phyloP scores from a whole-genome alignment of 345 rosid species.

The Eucalyptus regnans region DNA sequence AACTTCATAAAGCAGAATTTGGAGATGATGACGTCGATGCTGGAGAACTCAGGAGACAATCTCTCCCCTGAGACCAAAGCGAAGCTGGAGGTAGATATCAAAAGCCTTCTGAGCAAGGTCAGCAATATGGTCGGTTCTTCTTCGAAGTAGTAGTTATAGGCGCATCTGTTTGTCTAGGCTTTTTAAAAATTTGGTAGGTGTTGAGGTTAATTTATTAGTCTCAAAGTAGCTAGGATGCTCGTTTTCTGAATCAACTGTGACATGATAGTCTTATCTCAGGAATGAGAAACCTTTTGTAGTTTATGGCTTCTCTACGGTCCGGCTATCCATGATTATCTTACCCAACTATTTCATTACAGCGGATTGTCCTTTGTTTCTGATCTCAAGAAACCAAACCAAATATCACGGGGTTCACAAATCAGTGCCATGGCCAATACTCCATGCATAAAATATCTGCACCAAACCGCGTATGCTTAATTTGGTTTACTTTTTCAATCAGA shows the following conservation, averaged over 20 bases:
- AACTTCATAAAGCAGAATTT: conserved; percentile 72
- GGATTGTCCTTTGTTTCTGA: not conserved
- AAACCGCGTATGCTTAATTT: not conserved
- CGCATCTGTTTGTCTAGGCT: not conserved
- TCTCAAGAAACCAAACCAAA: not conserved
- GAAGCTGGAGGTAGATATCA: conserved; percentile 64
- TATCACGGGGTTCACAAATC: not conserved
- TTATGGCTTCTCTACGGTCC: not conserved
- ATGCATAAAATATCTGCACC: not conserved
- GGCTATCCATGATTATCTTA: not conserved
- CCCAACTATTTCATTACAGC: not conserved
- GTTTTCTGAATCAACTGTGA: not conserved
- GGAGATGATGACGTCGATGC: conserved; percentile 85
- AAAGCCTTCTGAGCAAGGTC: conserved; percentile 60
- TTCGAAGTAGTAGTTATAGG: not conserved
- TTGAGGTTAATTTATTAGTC: not conserved
- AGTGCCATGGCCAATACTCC: not conserved
- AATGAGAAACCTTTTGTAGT: not conserved
- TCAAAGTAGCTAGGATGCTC: not conserved
- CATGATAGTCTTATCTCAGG: not conserved
- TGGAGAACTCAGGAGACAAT: conserved; percentile 68
- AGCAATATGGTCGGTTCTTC: conserved; percentile 49
- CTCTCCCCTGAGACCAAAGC: conserved; percentile 70
- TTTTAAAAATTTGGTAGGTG: not conserved
- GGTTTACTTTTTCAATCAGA: not conserved